phyloP scores from a whole-genome alignment of 2,329 filamentous ascomycete genomes.

The Colletotrichum paranaense region DNA sequence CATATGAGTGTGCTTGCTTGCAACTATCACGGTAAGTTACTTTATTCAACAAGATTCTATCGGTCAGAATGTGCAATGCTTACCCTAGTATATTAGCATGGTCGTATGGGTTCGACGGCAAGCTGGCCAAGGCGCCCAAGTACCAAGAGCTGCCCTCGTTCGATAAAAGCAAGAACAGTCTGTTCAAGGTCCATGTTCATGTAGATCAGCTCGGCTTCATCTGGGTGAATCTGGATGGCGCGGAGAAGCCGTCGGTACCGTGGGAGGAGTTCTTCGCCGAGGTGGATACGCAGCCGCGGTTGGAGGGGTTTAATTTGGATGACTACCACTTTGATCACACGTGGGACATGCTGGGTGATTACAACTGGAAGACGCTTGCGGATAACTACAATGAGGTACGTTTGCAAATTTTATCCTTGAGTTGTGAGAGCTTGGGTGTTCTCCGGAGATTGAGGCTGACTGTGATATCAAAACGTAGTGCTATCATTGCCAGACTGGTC shows the following conservation, averaged over 20 bases:
- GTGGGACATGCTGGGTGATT: conserved; percentile 46
- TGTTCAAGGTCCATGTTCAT: conserved; percentile 58
- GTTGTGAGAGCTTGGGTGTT: no score
- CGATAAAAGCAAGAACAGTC: conserved; percentile 47
- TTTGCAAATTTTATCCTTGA: rapidly evolving
- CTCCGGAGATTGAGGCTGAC: no score
- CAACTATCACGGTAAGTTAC: conserved; percentile 37
- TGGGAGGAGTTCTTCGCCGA: conserved; percentile 54
- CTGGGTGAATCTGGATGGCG: conserved; percentile 59
- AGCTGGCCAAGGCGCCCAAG: conserved; percentile 56
- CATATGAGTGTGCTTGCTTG: neutral
- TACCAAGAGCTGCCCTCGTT: conserved; percentile 53
- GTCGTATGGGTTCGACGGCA: conserved; percentile 56
- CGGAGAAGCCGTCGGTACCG: conserved; percentile 46
- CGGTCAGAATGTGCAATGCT: neutral
- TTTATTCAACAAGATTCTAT: neutral
- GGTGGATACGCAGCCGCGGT: conserved; percentile 38
- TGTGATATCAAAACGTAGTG: conserved; percentile 14
- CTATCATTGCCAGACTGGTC: conserved; percentile 61
- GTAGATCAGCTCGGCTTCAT: conserved; percentile 58
- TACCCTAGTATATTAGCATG: conserved; percentile 39
- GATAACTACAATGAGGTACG: conserved; percentile 58
- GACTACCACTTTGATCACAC: conserved; percentile 43
- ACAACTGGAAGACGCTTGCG: conserved; percentile 53
- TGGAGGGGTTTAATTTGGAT: conserved; percentile 37